Conservation (phyloP, 768 basidiomycete species). For the Auriculariales sp. region DNA sequence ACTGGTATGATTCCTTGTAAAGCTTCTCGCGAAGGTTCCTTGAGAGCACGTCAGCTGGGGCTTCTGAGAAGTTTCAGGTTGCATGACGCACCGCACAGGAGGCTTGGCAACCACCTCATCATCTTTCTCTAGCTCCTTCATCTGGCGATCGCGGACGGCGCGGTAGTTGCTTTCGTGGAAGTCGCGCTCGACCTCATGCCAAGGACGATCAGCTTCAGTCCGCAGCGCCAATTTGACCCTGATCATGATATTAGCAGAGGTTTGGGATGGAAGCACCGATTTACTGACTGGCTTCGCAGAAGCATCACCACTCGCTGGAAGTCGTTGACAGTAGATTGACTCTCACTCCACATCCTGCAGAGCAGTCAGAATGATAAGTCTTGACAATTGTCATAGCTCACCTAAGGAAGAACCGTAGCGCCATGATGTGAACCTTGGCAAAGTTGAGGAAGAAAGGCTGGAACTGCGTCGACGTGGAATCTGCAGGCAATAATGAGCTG, state of each 20-base stretch:
- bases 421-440: conserved; percentile 63
- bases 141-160: conserved; percentile 73
- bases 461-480: conserved; percentile 68
- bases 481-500: conserved; percentile 19
- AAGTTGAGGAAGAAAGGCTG: conserved; percentile 84
- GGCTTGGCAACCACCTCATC: conserved; percentile 78
- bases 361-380: neutral
- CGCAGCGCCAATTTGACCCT: conserved; percentile 69
- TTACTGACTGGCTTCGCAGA: conserved; percentile 69
- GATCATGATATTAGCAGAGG: conserved; percentile 6
- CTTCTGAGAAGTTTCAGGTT: neutral
- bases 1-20: conserved; percentile 82
- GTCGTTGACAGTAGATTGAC: conserved; percentile 60
- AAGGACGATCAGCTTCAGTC: conserved; percentile 56
- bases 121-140: conserved; percentile 79
- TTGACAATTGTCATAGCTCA: no score
- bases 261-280: neutral
- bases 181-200: conserved; percentile 74
- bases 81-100: conserved; percentile 55
- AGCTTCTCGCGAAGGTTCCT: conserved; percentile 77
- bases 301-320: conserved; percentile 66
- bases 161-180: conserved; percentile 75
- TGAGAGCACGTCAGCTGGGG: neutral
- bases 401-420: conserved; percentile 74
- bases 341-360: conserved; percentile 71